Base-by-base conservation (phyloP, 2,329 filamentous ascomycete genomes). In the Cladophialophora yegresii region DNA sequence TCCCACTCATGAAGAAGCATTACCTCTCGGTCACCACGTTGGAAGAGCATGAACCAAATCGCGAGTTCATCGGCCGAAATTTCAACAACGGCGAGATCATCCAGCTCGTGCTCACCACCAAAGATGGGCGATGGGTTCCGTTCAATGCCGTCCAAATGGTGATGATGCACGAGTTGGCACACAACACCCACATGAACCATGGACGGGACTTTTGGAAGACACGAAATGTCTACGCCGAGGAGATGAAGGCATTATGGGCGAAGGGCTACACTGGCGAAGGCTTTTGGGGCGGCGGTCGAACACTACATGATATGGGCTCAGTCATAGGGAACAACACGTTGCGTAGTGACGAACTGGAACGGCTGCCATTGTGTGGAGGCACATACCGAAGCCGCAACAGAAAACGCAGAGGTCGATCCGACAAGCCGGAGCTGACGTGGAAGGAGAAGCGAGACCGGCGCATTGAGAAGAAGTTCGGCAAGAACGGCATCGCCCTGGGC, bases 111-210 rank as follows among this genome's bases (percentile, higher is more conserved):
- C 83, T 96, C 28, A 89, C 88, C 71, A 4, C 84, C 83, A 0
- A 85, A 85, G 28, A 83, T 80, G 81, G 81, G 7, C 70, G 75
- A 64, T 96, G 92, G 92, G 80, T 96, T 23, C 89, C 90, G 0
- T 92, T 95, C 73, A 82, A 86, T 66, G 92, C 92, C 73, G 90
- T 96, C 16, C 90, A 95, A 77, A 93, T 95, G 90, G 91, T 96
- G 69, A 96, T 96, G 92, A 93, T 96, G 86, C 92, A 96, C 75
- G 91, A 95, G 73, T 80, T 96, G 32, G 91, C 91, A 2, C 91
- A 96, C 75, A 93, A 90, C 81, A 89, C 91, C 75, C 89, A 96
- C 74, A 96, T 96, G 92, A 96, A 96, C 75, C 92, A 96, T 74
- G 89, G 87, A 1, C 83, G 85, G 61, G 86, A 85, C 2, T 96